Base-by-base conservation (phyloP, 441 rosid species). In the Pelargonium cotyledonis region DNA sequence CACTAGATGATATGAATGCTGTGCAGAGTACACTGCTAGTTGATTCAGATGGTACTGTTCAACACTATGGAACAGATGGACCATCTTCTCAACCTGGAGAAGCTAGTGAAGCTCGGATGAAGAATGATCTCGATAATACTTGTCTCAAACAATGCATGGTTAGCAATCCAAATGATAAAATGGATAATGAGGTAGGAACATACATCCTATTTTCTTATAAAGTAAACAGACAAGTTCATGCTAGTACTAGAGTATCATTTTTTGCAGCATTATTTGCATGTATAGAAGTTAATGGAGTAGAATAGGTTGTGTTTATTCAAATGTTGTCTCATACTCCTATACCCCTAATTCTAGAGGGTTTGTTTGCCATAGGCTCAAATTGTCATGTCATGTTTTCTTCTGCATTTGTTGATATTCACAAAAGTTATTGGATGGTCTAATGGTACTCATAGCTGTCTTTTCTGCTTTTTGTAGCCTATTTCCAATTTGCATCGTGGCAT, bases 401-500 rank as follows among this genome's bases (percentile, higher is more conserved):
- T 55, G 62, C 26, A 55, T 55, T 5, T 55, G 8, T 55, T 10
- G 8, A 18, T 55, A 16, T 18, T 16, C 19, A 65, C 10, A 66
- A 71, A 38, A 66, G 14, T 47, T 58, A 62, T 73, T 68, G 61
- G 57, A 72, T 65, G 58, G 41, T 62, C 8, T 66, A 44, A 49
- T 41, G 49, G 60, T 26, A 14, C 12, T 70, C 68, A 15, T 62
- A 49, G 15, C 55, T 63, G 9, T 68, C 77, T 61, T 72, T 46
- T 64, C 40, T 81, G 68, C 74, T 72, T 78, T 61, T 75, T 35
- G 51, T 75, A 95, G 97, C 70, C 85, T 63, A 74, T 78, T 78
- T 81, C 85, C 55, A 81, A 73, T 80, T 76, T 88, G 83, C 86
- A 89, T 66, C 92, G 95, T 67, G 96, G 99, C 66, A 76, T 92